Percentiles rank a stretch among this genome's conserved stretches.
Conservation (phyloP, 345 rosid species). For the Rhizophora apiculata region DNA sequence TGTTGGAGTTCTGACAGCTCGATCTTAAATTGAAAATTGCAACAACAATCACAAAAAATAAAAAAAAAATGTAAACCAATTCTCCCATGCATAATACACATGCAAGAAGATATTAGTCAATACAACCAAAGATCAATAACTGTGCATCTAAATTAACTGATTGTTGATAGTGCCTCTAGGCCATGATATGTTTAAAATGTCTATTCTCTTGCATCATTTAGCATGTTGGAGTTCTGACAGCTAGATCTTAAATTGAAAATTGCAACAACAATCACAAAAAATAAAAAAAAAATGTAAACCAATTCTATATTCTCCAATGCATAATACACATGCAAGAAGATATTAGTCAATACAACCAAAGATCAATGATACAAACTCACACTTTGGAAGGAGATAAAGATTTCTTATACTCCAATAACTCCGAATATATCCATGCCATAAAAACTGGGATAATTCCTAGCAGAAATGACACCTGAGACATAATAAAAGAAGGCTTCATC, state of each 20-base stretch:
- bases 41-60: constrained; percentile 16
- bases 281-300: background rate
- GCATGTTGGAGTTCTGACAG: background rate
- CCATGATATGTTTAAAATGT: background rate
- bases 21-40: background rate
- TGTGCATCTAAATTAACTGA: no score
- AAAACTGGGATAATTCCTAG: constrained; percentile 77
- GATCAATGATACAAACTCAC: constrained; percentile 46
- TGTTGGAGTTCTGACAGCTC: background rate
- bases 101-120: no score
- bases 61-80: no score
- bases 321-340: no score
- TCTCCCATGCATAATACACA: no score
- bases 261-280: constrained; percentile 14
- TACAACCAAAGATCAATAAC: no score
- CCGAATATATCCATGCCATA: constrained; percentile 85
- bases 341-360: background rate
- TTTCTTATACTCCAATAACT: constrained; percentile 68
- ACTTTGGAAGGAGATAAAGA: constrained; percentile 55
- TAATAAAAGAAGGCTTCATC: constrained; percentile 18
- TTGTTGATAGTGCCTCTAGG: no score
- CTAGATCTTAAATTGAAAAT: background rate
- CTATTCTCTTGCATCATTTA: background rate
- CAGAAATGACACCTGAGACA: constrained; percentile 76
- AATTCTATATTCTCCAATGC: background rate